Conservation (phyloP, 345 rosid genomes). For the Corymbia maculata region DNA sequence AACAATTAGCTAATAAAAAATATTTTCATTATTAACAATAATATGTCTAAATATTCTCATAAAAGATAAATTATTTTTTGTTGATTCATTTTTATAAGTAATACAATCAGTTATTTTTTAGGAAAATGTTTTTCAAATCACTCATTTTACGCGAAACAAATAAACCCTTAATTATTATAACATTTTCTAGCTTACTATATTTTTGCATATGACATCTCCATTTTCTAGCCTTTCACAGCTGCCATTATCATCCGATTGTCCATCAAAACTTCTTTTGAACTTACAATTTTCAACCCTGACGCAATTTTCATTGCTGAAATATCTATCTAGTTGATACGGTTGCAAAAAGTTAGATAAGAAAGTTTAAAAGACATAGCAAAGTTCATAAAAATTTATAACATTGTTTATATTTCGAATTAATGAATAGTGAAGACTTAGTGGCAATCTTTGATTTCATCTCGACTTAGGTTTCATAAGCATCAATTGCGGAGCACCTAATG, state of each 20-base stretch:
- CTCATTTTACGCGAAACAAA: too few relatives aligned
- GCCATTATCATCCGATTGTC: neutral
- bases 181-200: too few relatives aligned
- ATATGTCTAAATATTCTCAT: too few relatives aligned
- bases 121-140: too few relatives aligned
- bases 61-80: too few relatives aligned
- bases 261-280: neutral
- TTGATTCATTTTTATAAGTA: too few relatives aligned
- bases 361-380: neutral
- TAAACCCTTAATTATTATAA: too few relatives aligned
- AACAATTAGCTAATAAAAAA: too few relatives aligned
- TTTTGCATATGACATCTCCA: neutral
- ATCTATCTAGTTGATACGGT: neutral
- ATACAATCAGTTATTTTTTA: too few relatives aligned
- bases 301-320: neutral
- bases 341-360: neutral
- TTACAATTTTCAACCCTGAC: neutral
- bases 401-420: neutral
- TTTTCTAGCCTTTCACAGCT: neutral
- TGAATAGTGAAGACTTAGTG: neutral
- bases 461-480: slow-evolving; percentile 9
- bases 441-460: neutral
- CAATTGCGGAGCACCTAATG: slow-evolving; percentile 6
- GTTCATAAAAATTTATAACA: neutral
- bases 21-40: too few relatives aligned